Conservation (phyloP, 768 basidiomycete genomes). For the Galerina sulciceps region DNA sequence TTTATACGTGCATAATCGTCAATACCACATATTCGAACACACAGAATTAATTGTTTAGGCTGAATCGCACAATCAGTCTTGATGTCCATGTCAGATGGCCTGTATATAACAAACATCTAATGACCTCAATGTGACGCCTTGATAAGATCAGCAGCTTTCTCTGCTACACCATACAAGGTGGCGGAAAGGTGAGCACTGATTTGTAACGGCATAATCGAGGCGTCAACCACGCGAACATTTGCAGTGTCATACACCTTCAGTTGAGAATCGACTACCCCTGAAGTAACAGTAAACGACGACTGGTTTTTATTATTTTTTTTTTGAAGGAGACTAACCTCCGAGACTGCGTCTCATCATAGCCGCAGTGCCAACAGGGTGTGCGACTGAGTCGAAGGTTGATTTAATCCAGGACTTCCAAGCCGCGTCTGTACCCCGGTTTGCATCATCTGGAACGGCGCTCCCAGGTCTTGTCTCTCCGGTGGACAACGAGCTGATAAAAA, state of each 20-base stretch:
- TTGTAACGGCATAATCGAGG: conserved; percentile 51
- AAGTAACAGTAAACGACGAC: conserved; percentile 7
- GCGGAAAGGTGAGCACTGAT: conserved; percentile 50
- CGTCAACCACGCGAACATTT: conserved; percentile 58
- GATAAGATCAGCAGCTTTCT: conserved; percentile 57
- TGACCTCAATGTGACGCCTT: conserved; percentile 32
- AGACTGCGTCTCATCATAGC: conserved; percentile 43
- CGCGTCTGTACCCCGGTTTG: conserved; percentile 45
- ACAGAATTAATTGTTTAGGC: too few species aligned
- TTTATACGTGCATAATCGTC: too few species aligned
- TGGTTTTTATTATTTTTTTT: not conserved
- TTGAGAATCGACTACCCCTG: conserved; percentile 53
- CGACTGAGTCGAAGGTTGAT: conserved; percentile 45
- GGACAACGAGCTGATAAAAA: conserved; percentile 33
- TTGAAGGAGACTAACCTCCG: conserved; percentile 32
- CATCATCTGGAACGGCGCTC: conserved; percentile 43
- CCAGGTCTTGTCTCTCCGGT: conserved; percentile 51
- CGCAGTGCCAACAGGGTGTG: conserved; percentile 54
- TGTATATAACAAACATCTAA: too few species aligned
- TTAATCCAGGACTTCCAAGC: conserved; percentile 52
- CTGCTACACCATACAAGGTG: conserved; percentile 58
- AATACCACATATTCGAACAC: too few species aligned
- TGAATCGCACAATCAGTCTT: too few species aligned
- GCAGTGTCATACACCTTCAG: conserved; percentile 49
- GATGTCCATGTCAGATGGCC: too few species aligned